Evolutionary conservation across 2,329 filamentous ascomycete genomes (phyloP).

Genomic region (Fusarium liriodendri): DNA sequence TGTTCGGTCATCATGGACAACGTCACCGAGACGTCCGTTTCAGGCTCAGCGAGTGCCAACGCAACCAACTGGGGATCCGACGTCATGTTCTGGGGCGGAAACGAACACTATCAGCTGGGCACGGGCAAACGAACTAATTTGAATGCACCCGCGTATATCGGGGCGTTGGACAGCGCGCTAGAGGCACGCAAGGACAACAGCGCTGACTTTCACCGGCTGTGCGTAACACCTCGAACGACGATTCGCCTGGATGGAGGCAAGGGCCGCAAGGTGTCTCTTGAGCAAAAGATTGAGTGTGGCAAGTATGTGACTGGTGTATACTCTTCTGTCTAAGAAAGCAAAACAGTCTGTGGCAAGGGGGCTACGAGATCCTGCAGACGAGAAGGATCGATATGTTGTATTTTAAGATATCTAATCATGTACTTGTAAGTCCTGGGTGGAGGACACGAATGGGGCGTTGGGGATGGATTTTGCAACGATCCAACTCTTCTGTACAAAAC

Average conservation of each 20-base stretch:
- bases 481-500: conserved; percentile 27
- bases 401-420: conserved; percentile 31
- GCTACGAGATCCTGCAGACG: neutral
- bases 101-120: conserved; percentile 93
- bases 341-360: neutral
- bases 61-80: conserved; percentile 91
- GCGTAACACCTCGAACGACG: conserved; percentile 82
- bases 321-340: conserved; percentile 63
- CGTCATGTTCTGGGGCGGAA: conserved; percentile 93
- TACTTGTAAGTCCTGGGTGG: conserved; percentile 16
- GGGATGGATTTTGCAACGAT: conserved; percentile 18
- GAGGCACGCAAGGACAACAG: conserved; percentile 70
- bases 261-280: conserved; percentile 78
- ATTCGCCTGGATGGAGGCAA: conserved; percentile 69
- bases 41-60: conserved; percentile 64
- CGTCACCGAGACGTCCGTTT: conserved; percentile 73
- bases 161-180: conserved; percentile 73
- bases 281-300: conserved; percentile 91
- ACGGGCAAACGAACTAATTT: conserved; percentile 89
- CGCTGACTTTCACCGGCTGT: conserved; percentile 77
- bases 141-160: conserved; percentile 80
- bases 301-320: conserved; percentile 86
- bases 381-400: conserved; percentile 21
- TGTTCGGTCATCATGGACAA: conserved; percentile 87
- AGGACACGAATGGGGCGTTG: conserved; percentile 26